Base-by-base conservation (phyloP, 2,329 filamentous ascomycete species). In the Clarireedia paspali region DNA sequence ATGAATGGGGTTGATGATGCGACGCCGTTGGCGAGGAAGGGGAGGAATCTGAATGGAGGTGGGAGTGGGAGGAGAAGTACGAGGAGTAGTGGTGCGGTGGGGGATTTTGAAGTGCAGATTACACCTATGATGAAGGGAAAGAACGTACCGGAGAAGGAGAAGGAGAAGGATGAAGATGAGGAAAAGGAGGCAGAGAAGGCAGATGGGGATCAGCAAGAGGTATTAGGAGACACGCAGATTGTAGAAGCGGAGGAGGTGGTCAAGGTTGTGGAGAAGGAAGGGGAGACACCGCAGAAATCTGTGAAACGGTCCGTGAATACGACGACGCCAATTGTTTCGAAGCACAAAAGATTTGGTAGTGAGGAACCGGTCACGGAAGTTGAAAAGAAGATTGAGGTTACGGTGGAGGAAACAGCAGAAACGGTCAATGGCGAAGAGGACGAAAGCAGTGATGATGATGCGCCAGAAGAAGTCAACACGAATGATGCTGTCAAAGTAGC, bases 391-490 rank as follows among this genome's bases (percentile, higher is more conserved):
- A 23, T 46, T 4, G 52, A 54, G 27, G 34, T 14, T 2, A 42
- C 42, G 15, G 12, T 20, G 5, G 12, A 17, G n/a, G 52, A 57
- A 12, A 36, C 38, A 26, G 6, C 24, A 14, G 20, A 47, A 47
- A 6, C 23, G 3, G 10, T 30, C 10, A 30, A 47, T 9, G 15
- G 50, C 4, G 27, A 50, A 7, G 60, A 58, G 5, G 62, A 62
- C 5, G 61, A 60, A 27, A 56, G 54, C n/a, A 66, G 64, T 47
- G 67, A 68, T 24, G 64, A 69, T 50, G 67, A 68, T 56, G 66
- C 66, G 10, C 67, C 67, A 42, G 66, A 69, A 52, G 65, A 62
- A 23, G 60, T 68, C 42, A 62, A 59, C 14, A 59, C 56, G 7
- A 54, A 66, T 48, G 61, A 63, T 27, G 66, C 67, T 30, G 56